Base-by-base conservation (phyloP, 31 red algal species). In the Endocladia muricata region DNA sequence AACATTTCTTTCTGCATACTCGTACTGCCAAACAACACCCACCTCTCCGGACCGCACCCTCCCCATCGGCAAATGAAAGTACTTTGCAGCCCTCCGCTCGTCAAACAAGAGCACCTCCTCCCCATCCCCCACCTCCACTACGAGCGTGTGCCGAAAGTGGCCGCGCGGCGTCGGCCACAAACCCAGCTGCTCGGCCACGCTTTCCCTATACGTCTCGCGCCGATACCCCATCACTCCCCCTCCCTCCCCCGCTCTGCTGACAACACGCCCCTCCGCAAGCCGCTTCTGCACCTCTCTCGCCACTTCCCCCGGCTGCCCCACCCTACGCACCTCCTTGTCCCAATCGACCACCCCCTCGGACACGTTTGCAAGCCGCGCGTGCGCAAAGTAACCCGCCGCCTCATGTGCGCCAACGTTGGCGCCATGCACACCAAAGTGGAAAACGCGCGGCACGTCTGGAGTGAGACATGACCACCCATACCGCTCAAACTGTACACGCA, bases 151-250 rank as follows among this genome's bases (percentile, higher is more conserved):
- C 9, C 52, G 31, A 40, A 86, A 76, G 58, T 70, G 62, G 13
- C 82, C 82, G 29, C 82, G 55, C 26, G 82, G 73, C 38, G 82
- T 77, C 21, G 82, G 82, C 82, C 82, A 86, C 23, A 86, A 51
- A 32, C 5, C 1, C 31, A 86, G 25, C 47, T 37, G 9, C 21
- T 51, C 38, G 13, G 82, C 82, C 8, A 77, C 47, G 7, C 4
- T 9, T 8, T 39, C 7, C 17, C 7, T 17, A 69, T 39, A 69
- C 7, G 9, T 13, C 15, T 42, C 65, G n/a, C 59, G 70, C 8
- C 55, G 35, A 15, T 47, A 75, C 64, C 5, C 55, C 55, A 4
- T 54, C 69, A 37, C 57, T 69, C 8, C 13, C 26, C 8, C 29
- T 7, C 8, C 30, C 2, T 39, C 76, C 15, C 61, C 61, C 19